Evolutionary conservation across 2,329 filamentous ascomycete genomes (phyloP).

Genomic region (Pseudocercospora musae): DNA sequence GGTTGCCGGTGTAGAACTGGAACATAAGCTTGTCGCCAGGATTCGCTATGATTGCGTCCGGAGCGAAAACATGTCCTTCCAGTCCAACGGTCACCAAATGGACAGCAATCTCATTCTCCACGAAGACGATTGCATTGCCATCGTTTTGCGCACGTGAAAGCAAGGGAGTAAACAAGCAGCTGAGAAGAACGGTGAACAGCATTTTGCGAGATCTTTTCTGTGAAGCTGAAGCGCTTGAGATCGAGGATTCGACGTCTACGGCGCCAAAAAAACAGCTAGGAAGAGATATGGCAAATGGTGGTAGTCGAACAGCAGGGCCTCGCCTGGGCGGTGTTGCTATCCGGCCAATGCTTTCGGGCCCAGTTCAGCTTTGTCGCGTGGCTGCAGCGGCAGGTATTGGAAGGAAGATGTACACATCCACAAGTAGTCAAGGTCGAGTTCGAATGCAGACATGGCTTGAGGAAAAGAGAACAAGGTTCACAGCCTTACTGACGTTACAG

Average conservation of each 20-base stretch:
- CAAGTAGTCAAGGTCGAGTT: background rate
- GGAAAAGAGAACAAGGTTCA: background rate
- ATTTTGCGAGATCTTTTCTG: background rate
- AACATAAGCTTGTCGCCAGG: conserved; percentile 42
- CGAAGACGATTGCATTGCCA: background rate
- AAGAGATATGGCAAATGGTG: too few species aligned
- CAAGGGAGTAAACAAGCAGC: background rate
- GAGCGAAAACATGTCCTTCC: conserved; percentile 35
- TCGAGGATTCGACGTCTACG: too few species aligned
- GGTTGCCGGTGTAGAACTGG: conserved; percentile 41
- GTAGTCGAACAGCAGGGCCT: background rate
- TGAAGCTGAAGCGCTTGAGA: too few species aligned
- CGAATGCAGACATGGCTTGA: background rate
- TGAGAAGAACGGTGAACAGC: background rate
- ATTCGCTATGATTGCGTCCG: conserved; percentile 35
- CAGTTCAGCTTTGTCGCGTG: background rate
- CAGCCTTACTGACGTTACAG: background rate
- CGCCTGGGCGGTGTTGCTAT: background rate
- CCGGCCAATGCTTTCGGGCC: background rate
- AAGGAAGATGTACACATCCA: background rate
- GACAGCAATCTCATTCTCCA: conserved; percentile 15
- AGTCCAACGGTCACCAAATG: conserved; percentile 38
- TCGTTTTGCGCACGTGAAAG: background rate
- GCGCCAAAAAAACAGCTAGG: too few species aligned
- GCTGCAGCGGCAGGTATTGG: background rate